A percentile compares a stretch with the other conserved stretches of the same genome.
phyloP scores from a whole-genome alignment of 2,329 filamentous ascomycete genomes.

The Aspergillus alliaceus region DNA sequence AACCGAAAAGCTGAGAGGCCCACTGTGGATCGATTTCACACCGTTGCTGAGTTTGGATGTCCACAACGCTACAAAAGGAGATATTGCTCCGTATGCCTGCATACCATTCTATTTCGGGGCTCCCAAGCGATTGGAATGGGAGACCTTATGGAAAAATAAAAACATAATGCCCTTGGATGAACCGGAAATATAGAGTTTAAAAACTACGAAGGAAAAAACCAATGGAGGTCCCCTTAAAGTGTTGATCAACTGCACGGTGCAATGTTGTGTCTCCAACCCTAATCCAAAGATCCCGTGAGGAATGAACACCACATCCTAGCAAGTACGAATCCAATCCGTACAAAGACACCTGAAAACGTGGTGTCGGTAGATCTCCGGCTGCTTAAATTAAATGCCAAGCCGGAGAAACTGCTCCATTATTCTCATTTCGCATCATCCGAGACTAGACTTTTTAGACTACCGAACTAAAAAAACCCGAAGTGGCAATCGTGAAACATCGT shows the following conservation, averaged over 20 bases:
- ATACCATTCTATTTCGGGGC: background rate
- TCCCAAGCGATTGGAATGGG: background rate
- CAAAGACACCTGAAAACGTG: background rate
- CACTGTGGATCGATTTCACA: background rate
- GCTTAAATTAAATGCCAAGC: slow-evolving; percentile 1
- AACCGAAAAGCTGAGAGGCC: background rate
- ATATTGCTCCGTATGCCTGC: background rate
- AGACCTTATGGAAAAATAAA: too few species aligned
- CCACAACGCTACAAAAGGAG: background rate
- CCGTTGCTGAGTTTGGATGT: background rate
- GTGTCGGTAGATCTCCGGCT: background rate
- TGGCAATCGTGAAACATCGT: slow-evolving; percentile 8
- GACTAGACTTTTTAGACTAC: background rate
- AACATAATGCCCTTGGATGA: background rate
- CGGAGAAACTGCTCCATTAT: slow-evolving; percentile 4
- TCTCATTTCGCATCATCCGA: background rate
- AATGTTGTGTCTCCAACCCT: background rate
- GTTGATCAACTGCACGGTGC: background rate
- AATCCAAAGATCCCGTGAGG: background rate
- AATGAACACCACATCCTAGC: background rate
- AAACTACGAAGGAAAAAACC: too few species aligned
- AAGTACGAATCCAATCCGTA: too few species aligned
- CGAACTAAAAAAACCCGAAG: slow-evolving; percentile 2
- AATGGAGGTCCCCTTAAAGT: too few species aligned
- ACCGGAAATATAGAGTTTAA: too few species aligned